Evolutionary conservation across 768 basidiomycete genomes (phyloP), one percentile per base, ranked within the genome.

Genomic region (Boletus speciosus): DNA sequence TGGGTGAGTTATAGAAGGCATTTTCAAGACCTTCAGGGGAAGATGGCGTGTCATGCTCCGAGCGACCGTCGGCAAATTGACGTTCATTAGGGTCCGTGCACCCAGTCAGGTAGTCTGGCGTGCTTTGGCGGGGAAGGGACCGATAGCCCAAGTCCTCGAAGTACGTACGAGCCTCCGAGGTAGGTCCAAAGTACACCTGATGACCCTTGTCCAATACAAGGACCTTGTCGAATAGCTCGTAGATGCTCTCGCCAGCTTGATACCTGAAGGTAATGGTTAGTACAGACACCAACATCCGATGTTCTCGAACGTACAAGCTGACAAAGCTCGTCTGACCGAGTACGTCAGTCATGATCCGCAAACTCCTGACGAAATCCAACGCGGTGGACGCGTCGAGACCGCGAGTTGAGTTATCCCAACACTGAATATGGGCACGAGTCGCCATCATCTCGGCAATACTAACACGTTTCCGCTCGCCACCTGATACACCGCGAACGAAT

Each of bases 401-500:
- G 46, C 87, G 77, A 3, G 90, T 93, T 0, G 86, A 85, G 34
- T 88, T 92, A 66, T 93, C 89, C 86, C 89, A 92, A 58, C 83
- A 84, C 60, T 91, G 85, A 7, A 92, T 80, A 35, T 85, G 84
- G 11, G 89, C 88, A 47, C 88, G 83, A 2, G 86, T 88, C 1
- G 88, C 80, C 81, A 91, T 85, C 81, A 90, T 91, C 71, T 94
- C 92, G 11, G 88, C 86, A 61, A 93, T 93, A 53, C 85, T 85
- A 15, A 94, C 77, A 55, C 83, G 81, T 68, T 93, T 94, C 48
- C 85, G 78, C 63, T 91, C 89, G 19, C 89, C 89, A 40, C 90
- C 89, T 1, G 84, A 86, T 14, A 91, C 82, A 23, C 88, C 88
- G 15, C 86, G 86, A 9, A 96, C 85, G 61, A 88, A 91, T 55